Evolutionary conservation across 352 stramenopile species (phyloP).

Genomic region (Globisporangium irregulare): DNA sequence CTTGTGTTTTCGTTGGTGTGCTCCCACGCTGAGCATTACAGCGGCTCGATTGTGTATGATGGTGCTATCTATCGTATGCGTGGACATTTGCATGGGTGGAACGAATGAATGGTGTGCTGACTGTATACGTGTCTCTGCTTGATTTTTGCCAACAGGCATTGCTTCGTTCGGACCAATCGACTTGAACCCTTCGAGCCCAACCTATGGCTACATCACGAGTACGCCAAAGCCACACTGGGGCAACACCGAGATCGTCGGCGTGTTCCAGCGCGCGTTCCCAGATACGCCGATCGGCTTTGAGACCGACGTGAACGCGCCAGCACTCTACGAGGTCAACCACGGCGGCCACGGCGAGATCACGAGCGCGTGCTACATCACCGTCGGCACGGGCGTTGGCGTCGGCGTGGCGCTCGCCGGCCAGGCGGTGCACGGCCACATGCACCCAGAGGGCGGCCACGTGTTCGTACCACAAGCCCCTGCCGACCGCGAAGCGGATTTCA

Average conservation of each 20-base stretch:
- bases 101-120: not conserved
- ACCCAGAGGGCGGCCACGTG: conserved; percentile 92
- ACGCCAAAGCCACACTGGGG: conserved; percentile 94
- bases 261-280: conserved; percentile 74
- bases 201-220: conserved; percentile 94
- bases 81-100: not conserved
- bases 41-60: not conserved
- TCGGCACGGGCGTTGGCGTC: conserved; percentile 95
- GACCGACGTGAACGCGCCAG: conserved; percentile 97
- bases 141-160: conserved; percentile 62
- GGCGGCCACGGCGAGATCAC: conserved; percentile 73
- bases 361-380: conserved; percentile 93
- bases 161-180: conserved; percentile 94
- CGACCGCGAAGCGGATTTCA: conserved; percentile 77
- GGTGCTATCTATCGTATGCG: not conserved
- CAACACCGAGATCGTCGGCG: conserved; percentile 74
- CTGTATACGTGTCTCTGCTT: not conserved
- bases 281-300: conserved; percentile 89
- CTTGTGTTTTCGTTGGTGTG: not conserved
- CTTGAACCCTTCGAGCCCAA: conserved; percentile 69
- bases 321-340: conserved; percentile 91
- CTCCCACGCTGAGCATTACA: not conserved
- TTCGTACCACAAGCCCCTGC: conserved; percentile 61
- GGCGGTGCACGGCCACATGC: conserved; percentile 93
- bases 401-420: conserved; percentile 91